Evolutionary conservation across 2,329 filamentous ascomycete species (phyloP), one percentile per base, ranked within the genome.

Genomic region (Phyllosticta citriasiana): DNA sequence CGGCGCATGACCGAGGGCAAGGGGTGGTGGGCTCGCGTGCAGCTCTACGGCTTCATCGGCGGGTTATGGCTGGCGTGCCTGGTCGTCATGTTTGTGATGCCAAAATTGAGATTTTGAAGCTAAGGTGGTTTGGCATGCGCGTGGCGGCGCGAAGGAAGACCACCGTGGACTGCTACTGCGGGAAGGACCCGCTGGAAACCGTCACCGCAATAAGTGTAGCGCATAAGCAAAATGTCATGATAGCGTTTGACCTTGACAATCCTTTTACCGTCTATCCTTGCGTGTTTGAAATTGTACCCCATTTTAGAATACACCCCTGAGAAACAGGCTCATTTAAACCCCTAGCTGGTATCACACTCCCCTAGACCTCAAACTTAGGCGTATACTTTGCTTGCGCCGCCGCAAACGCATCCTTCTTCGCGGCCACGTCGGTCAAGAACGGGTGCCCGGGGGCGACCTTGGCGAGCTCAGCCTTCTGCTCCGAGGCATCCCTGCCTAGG

Each of bases 321-420:
- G 9, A n/a, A n/a, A 53, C 7, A 12, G 25, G 26, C 22, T 27
- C 22, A n/a, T 25, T 10, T 19, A 53, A 30, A 6, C 27, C 26
- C 10, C 10, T 53, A 5, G 9, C n/a, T 53, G 40, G 40, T n/a
- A 30, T 58, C 35, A 25, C 27, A 19, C 9, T 24, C 12, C 16
- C 9, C 55, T 57, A 62, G 57, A 56, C 60, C 64, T 86, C 81
- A 64, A 91, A 90, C 79, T 93, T 96, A 35, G 92, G 83, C 66
- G 84, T 87, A 76, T 94, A 97, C 77, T 96, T 97, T 26, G 84
- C 80, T 22, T 89, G 89, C 12, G 92, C 92, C 68, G 86, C 86
- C 73, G 96, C 90, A 71, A 97, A 97, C 62, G 91, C 76, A n/a
- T 81, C 83, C 73, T 85, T 90, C 86, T 96, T 97, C 76, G 91